These are phyloP conservation scores for Corinectria fuckeliana DNA, from an alignment of 2,329 filamentous ascomycete species.

Conservation along the genomic window DNA sequence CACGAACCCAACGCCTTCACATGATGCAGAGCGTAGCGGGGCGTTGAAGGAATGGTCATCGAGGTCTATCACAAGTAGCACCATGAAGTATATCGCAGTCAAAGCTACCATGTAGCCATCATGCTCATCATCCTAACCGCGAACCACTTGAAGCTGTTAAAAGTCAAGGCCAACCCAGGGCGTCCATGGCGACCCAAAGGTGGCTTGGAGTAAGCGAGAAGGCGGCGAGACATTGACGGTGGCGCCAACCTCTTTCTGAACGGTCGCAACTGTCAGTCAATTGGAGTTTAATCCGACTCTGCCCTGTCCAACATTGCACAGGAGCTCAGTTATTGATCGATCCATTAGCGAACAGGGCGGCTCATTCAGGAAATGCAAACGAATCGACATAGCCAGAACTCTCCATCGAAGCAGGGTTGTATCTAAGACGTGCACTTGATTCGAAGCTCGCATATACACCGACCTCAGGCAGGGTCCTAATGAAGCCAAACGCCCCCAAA, in stretches of 20 bases:
- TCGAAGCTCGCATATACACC: slow-evolving; percentile 11
- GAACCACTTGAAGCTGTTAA: no score
- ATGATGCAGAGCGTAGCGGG: background rate
- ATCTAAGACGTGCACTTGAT: slow-evolving; percentile 15
- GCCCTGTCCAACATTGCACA: background rate
- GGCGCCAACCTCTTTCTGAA: background rate
- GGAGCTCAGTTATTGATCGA: background rate
- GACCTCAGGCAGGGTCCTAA: slow-evolving; percentile 12
- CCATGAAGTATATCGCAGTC: no score
- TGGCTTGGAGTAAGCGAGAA: background rate
- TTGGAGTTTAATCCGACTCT: background rate
- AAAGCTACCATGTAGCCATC: no score
- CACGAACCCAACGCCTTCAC: background rate
- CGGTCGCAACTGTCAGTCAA: background rate
- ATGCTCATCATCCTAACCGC: no score
- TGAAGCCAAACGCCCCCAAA: slow-evolving; percentile 28
- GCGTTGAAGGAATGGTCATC: no score
- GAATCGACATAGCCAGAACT: background rate
- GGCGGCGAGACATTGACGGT: background rate
- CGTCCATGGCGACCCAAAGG: no score
- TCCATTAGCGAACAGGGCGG: background rate
- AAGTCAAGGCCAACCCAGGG: no score
- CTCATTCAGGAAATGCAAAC: background rate
- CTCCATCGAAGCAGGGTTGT: slow-evolving; percentile 12
- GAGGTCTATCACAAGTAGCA: no score